These are phyloP conservation scores for Spergularia azorica DNA, from an alignment of 179 eudicot species.

Conservation along the genomic window DNA sequence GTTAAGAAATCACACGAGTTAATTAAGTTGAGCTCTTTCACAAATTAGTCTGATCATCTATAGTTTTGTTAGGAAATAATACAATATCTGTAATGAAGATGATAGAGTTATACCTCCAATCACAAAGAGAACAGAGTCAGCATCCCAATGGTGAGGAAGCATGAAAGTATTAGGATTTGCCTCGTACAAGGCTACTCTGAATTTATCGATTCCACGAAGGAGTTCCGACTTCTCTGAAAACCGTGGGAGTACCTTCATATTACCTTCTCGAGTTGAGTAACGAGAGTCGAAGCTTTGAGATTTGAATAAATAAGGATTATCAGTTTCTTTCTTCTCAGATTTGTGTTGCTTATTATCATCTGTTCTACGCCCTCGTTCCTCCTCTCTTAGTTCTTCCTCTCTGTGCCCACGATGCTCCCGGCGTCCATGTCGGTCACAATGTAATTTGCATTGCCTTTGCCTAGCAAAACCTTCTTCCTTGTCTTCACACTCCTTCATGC, in stretches of 20 bases:
- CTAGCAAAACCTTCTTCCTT: conserved; percentile 35
- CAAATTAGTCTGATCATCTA: background rate
- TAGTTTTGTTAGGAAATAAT: too few relatives aligned
- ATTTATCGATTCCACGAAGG: conserved; percentile 26
- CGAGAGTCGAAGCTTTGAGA: conserved; percentile 28
- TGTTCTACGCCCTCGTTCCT: background rate
- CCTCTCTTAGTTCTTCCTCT: background rate
- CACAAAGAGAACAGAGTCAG: conserved; percentile 34
- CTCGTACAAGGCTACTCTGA: conserved; percentile 30
- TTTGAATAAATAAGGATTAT: conserved; percentile 31
- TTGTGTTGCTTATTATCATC: background rate
- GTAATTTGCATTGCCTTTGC: conserved; percentile 36
- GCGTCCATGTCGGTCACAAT: conserved; percentile 23
- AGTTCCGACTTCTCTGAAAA: conserved; percentile 32
- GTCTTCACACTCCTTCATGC: conserved; percentile 23
- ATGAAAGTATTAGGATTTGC: conserved; percentile 37
- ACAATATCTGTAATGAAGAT: background rate
- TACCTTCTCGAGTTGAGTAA: conserved; percentile 31
- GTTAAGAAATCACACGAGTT: background rate
- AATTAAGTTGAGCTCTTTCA: background rate
- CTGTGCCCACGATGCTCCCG: background rate
- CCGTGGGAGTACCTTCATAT: conserved; percentile 32
- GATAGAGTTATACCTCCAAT: conserved; percentile 10
- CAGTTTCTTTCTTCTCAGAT: background rate
- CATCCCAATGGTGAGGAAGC: conserved; percentile 39